Conservation (phyloP, 2,329 filamentous ascomycete species). For the Hypoxylon sp. region DNA sequence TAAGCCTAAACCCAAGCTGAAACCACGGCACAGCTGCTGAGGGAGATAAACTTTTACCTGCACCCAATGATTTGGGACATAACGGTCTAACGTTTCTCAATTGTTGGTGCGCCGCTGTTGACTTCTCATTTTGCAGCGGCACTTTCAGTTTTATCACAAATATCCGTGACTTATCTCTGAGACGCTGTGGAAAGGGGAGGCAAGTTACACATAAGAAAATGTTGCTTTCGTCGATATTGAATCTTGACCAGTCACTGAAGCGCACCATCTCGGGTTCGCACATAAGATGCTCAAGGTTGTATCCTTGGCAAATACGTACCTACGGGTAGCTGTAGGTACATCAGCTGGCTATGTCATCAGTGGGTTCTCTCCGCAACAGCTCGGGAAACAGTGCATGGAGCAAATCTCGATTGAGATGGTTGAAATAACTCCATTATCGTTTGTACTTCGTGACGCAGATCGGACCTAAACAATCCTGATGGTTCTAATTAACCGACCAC, state of each 20-base stretch:
- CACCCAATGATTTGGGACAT: not conserved
- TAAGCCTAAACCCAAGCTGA: slow-evolving; percentile 38
- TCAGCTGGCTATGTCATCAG: slow-evolving; percentile 13
- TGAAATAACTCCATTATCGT: slow-evolving; percentile 27
- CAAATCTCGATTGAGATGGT: slow-evolving; percentile 4
- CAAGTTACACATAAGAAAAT: slow-evolving; percentile 17
- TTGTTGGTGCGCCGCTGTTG: not conserved
- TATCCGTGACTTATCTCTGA: slow-evolving; percentile 2
- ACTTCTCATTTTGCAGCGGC: not conserved
- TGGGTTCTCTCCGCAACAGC: slow-evolving; percentile 13
- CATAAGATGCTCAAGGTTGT: not conserved
- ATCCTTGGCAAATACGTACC: slow-evolving; percentile 15
- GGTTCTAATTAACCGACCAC: slow-evolving; percentile 8
- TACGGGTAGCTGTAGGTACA: slow-evolving; percentile 1
- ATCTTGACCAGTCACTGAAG: slow-evolving; percentile 8
- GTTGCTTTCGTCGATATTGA: slow-evolving; percentile 8
- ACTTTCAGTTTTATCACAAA: slow-evolving; percentile 5
- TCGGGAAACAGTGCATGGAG: not conserved
- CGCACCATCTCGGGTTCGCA: slow-evolving; percentile 20
- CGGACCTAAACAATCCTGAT: not conserved
- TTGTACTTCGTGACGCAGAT: slow-evolving; percentile 8
- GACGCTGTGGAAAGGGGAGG: slow-evolving; percentile 13
- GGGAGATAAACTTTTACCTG: slow-evolving; percentile 1
- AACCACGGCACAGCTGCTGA: slow-evolving; percentile 23
- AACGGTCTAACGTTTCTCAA: not conserved